Percentiles rank a stretch among this genome's conserved stretches.
These are phyloP conservation scores for Colletotrichum kahawae DNA, from an alignment of 2,329 filamentous ascomycete species.

Conservation along the genomic window DNA sequence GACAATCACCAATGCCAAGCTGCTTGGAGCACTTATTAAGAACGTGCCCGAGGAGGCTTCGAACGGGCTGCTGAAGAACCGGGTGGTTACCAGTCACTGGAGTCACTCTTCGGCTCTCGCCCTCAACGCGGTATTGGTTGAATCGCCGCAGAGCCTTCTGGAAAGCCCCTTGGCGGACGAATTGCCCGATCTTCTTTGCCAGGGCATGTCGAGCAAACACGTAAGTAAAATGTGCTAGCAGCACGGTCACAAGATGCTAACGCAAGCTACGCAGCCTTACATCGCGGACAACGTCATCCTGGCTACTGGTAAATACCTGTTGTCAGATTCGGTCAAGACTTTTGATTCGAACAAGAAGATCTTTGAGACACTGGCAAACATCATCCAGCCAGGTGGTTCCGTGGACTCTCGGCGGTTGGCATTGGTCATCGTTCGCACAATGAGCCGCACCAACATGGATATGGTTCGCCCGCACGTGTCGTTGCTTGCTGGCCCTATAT, in stretches of 20 bases:
- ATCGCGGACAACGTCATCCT: slow-evolving; percentile 88
- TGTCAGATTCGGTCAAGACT: slow-evolving; percentile 69
- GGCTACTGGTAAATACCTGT: slow-evolving; percentile 88
- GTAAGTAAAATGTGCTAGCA: slow-evolving; percentile 55
- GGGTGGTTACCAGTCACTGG: slow-evolving; percentile 79
- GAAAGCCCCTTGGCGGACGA: slow-evolving; percentile 73
- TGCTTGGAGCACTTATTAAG: slow-evolving; percentile 89
- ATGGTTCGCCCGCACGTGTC: slow-evolving; percentile 81
- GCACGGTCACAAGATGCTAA: slow-evolving; percentile 20
- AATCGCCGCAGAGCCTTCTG: slow-evolving; percentile 74
- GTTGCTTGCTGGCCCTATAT: slow-evolving; percentile 82
- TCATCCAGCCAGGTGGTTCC: slow-evolving; percentile 79
- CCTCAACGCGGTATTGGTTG: slow-evolving; percentile 86
- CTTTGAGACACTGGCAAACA: slow-evolving; percentile 76
- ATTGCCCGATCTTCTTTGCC: slow-evolving; percentile 75
- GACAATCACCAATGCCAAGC: slow-evolving; percentile 87
- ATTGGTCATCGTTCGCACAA: slow-evolving; percentile 86
- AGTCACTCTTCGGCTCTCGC: slow-evolving; percentile 82
- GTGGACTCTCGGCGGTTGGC: slow-evolving; percentile 85
- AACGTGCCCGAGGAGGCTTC: slow-evolving; percentile 79
- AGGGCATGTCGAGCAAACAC: slow-evolving; percentile 78
- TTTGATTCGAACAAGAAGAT: slow-evolving; percentile 82
- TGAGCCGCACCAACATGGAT: slow-evolving; percentile 80
- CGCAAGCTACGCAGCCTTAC: slow-evolving; percentile 61
- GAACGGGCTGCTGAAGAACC: slow-evolving; percentile 63